Evolutionary conservation across 2,329 filamentous ascomycete species (phyloP), one percentile per base, ranked within the genome.

Genomic region (Apiospora pterosperma): DNA sequence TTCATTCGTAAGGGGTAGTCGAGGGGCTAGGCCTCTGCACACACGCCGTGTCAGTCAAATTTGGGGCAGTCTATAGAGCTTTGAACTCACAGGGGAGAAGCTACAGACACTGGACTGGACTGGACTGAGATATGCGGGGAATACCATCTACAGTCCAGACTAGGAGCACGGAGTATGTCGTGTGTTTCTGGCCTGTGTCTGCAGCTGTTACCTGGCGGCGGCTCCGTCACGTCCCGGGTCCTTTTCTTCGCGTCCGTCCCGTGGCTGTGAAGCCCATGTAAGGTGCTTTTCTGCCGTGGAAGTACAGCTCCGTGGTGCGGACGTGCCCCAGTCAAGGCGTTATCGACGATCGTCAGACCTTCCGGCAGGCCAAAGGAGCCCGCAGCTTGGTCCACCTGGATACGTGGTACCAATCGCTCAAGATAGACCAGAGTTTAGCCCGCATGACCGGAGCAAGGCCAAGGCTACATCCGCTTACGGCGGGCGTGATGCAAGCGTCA

Each of bases 361-460:
- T 69, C 25, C 68, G 69, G 19, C 66, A 62, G 21, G 67, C 70
- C 58, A 63, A 64, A n/a, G 63, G 42, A 12, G 59, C 64, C 11
- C 67, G 67, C 59, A 65, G 63, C 59, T 4, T 31, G 11, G 70
- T 67, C 59, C 44, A 55, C 4, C 67, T 67, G 7, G 64, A 66
- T 23, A 42, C 42, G 11, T 71, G 70, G 70, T 71, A 72, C 60
- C 59, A 64, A 28, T 65, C 66, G 14, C 36, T 63, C 7, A 67
- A 69, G 6, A 63, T 72, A 31, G 63, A 69, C 55, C 67, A 67
- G 3, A 69, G 3, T 59, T 67, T 21, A 59, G 21, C 5, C 44
- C 21, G 12, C 70, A 72, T 52, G 68, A 70, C 63, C 63, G 65
- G 36, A 48, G 64, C 36, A 71, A 71, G 63, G 67, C 69, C 19